Evolutionary conservation across 2,329 filamentous ascomycete genomes (phyloP).

Genomic region (Ceratocystis smalleyi): DNA sequence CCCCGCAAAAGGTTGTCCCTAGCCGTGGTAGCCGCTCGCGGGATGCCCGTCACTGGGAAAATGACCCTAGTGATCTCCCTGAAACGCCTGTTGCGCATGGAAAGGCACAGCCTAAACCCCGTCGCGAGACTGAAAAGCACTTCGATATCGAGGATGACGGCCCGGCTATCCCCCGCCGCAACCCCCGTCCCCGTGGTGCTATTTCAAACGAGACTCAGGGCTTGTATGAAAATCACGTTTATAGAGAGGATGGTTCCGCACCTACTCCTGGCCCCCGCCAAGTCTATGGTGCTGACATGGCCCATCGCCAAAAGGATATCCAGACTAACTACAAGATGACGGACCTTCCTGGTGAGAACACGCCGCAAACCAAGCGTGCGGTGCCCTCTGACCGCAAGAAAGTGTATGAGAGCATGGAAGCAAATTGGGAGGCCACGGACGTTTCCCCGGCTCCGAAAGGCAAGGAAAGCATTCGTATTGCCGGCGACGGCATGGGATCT

Average conservation of each 20-base stretch:
- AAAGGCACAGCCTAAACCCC: slow-evolving; percentile 46
- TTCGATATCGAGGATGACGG: slow-evolving; percentile 67
- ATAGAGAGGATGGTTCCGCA: slow-evolving; percentile 39
- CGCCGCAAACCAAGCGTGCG: slow-evolving; percentile 27
- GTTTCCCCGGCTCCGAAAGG: slow-evolving; percentile 30
- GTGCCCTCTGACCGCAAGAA: slow-evolving; percentile 48
- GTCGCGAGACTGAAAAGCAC: slow-evolving; percentile 66
- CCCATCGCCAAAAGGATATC: slow-evolving; percentile 39
- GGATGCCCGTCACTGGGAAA: slow-evolving; percentile 65
- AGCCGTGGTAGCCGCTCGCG: slow-evolving; percentile 46
- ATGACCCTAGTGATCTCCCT: slow-evolving; percentile 36
- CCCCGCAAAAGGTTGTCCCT: slow-evolving; percentile 56
- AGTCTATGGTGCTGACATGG: slow-evolving; percentile 20
- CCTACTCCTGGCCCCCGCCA: slow-evolving; percentile 25
- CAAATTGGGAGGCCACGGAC: slow-evolving; percentile 43
- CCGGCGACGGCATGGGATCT: slow-evolving; percentile 45
- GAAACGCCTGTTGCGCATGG: slow-evolving; percentile 38
- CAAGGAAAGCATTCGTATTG: slow-evolving; percentile 24
- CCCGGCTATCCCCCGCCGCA: slow-evolving; percentile 29
- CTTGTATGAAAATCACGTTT: slow-evolving; percentile 54
- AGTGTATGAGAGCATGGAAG: slow-evolving; percentile 57
- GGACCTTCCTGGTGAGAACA: slow-evolving; percentile 45
- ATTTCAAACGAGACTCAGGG: slow-evolving; percentile 42
- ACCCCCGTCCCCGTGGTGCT: slow-evolving; percentile 47
- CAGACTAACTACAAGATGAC: slow-evolving; percentile 61